These are phyloP conservation scores for Boletus sensibilis DNA, from an alignment of 768 basidiomycete genomes.

Conservation along the genomic window DNA sequence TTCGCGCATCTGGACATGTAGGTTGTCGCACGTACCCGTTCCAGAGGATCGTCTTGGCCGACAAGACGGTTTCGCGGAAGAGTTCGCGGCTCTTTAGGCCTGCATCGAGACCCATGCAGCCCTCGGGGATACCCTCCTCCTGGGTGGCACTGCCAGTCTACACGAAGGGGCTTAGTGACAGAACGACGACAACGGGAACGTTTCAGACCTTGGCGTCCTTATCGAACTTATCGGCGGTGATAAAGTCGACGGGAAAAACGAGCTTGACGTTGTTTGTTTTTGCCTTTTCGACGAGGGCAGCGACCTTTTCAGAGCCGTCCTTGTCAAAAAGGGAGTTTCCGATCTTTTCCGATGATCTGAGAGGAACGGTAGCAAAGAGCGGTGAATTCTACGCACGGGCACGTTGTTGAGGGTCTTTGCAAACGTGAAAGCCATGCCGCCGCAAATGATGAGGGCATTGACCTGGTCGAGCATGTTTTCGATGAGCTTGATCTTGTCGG, in stretches of 20 bases:
- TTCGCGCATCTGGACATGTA: neutral
- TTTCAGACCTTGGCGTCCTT: slow-evolving; percentile 76
- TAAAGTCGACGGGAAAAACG: slow-evolving; percentile 92
- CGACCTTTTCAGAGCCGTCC: slow-evolving; percentile 85
- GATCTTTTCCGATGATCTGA: slow-evolving; percentile 48
- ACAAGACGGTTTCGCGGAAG: slow-evolving; percentile 76
- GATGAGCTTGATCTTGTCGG: slow-evolving; percentile 98
- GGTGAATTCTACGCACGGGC: slow-evolving; percentile 43
- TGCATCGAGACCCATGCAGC: slow-evolving; percentile 94
- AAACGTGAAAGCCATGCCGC: slow-evolving; percentile 99
- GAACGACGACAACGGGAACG: neutral
- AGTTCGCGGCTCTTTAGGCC: slow-evolving; percentile 81
- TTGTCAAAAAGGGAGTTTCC: slow-evolving; percentile 93
- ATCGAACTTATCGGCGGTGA: slow-evolving; percentile 94
- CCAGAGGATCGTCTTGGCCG: slow-evolving; percentile 96
- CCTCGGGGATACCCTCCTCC: slow-evolving; percentile 82
- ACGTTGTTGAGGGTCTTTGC: slow-evolving; percentile 88
- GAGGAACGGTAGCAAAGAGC: neutral
- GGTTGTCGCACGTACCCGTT: slow-evolving; percentile 62
- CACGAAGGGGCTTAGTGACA: slow-evolving; percentile 6
- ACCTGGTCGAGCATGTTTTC: slow-evolving; percentile 99
- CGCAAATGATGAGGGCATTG: slow-evolving; percentile 92
- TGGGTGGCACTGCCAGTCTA: slow-evolving; percentile 79
- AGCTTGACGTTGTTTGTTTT: slow-evolving; percentile 89
- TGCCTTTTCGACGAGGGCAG: slow-evolving; percentile 83